A percentile compares a stretch with the other conserved stretches of the same genome.
Conservation (phyloP, 2,329 filamentous ascomycete species). For the Penicillium olsonii region DNA sequence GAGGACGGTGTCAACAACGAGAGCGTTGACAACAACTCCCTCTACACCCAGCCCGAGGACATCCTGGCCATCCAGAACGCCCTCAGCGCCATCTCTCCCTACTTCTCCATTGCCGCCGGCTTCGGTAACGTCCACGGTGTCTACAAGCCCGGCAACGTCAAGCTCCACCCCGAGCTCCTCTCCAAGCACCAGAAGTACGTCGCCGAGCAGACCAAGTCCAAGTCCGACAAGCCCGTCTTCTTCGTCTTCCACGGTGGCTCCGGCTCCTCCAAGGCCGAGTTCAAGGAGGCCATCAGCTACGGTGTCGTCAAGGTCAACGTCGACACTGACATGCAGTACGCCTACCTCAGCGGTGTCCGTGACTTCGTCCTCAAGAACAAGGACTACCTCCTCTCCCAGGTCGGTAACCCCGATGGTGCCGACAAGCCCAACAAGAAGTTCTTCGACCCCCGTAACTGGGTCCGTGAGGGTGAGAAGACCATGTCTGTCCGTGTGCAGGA, state of each 20-base stretch:
- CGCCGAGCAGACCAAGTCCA: slow-evolving; percentile 71
- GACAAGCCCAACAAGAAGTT: slow-evolving; percentile 99
- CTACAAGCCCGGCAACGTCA: slow-evolving; percentile 97
- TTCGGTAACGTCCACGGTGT: slow-evolving; percentile 99
- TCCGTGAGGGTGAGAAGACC: slow-evolving; percentile 90
- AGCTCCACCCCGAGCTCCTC: slow-evolving; percentile 92
- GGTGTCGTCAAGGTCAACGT: slow-evolving; percentile 99
- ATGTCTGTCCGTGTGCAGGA: slow-evolving; percentile 80
- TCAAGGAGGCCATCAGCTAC: slow-evolving; percentile 80
- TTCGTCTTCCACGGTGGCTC: slow-evolving; percentile 99
- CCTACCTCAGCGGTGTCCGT: slow-evolving; percentile 87
- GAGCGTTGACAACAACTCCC: slow-evolving; percentile 90
- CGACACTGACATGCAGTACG: slow-evolving; percentile 96
- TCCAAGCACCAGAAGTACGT: slow-evolving; percentile 95
- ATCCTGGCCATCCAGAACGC: slow-evolving; percentile 89
- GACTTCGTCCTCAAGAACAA: slow-evolving; percentile 95
- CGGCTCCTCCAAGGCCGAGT: slow-evolving; percentile 88
- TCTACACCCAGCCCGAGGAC: slow-evolving; percentile 98
- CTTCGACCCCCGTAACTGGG: slow-evolving; percentile 90
- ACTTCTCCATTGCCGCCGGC: slow-evolving; percentile 97
- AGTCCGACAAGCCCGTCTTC: slow-evolving; percentile 90
- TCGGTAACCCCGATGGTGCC: slow-evolving; percentile 92
- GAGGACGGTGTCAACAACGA: slow-evolving; percentile 99
- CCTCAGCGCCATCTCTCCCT: slow-evolving; percentile 81
- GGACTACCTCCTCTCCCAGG: slow-evolving; percentile 82